Conservation (phyloP, 1,139 yeast species). For the Pichiaceae sp. region DNA sequence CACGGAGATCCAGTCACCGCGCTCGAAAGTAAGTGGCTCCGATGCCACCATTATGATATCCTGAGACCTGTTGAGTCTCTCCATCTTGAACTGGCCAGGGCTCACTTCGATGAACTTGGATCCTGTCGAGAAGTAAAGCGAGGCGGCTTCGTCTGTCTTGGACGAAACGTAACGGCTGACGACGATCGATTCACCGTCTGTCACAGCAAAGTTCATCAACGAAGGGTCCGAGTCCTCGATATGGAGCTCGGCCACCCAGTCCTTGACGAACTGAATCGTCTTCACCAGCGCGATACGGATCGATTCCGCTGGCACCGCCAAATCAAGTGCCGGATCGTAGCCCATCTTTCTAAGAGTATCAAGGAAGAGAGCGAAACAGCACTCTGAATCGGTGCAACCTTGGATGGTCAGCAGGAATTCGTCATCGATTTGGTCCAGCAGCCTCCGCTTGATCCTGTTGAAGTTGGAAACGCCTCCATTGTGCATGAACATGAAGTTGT, state of each 20-base stretch:
- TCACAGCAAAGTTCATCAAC: constrained; percentile 83
- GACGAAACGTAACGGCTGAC: constrained; percentile 86
- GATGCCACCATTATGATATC: constrained; percentile 95
- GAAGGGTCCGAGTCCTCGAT: constrained; percentile 59
- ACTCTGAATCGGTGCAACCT: constrained; percentile 94
- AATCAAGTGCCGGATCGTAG: constrained; percentile 45
- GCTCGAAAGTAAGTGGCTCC: constrained; percentile 91
- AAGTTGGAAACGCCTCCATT: constrained; percentile 87
- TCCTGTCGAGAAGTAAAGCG: constrained; percentile 90
- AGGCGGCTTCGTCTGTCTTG: constrained; percentile 89
- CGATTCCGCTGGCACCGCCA: constrained; percentile 43
- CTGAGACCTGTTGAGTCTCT: constrained; percentile 83
- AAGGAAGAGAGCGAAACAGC: constrained; percentile 82
- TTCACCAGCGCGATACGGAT: constrained; percentile 62
- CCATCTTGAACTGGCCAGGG: constrained; percentile 91
- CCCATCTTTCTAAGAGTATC: constrained; percentile 76
- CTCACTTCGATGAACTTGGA: constrained; percentile 82
- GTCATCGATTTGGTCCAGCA: constrained; percentile 69
- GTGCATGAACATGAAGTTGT: constrained; percentile 91
- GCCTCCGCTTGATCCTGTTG: constrained; percentile 57
- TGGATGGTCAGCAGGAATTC: constrained; percentile 73
- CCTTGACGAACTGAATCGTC: constrained; percentile 66
- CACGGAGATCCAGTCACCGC: constrained; percentile 96
- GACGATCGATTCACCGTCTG: constrained; percentile 87
- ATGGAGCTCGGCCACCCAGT: constrained; percentile 52